phyloP scores from a whole-genome alignment of 2,329 filamentous ascomycete genomes.

The Grosmannia clavigera region DNA sequence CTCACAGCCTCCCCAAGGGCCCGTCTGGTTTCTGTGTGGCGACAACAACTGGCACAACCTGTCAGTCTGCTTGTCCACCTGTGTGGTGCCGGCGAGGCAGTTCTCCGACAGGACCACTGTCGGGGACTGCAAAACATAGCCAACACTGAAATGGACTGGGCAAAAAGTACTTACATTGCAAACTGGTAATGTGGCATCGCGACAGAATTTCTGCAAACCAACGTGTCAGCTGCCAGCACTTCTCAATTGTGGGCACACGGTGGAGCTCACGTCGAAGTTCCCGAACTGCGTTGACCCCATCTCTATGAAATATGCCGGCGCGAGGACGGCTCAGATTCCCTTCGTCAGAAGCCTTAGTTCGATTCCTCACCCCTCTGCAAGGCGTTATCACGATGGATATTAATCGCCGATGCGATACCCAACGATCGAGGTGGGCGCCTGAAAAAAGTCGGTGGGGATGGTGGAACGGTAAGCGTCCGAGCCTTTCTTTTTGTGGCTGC shows the following conservation, averaged over 20 bases:
- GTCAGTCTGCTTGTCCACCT: not conserved
- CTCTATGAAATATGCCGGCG: slow-evolving; percentile 11
- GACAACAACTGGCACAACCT: slow-evolving; percentile 46
- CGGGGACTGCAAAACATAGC: too few relatives aligned
- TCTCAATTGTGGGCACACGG: not conserved
- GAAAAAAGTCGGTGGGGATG: not conserved
- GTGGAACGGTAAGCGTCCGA: not conserved
- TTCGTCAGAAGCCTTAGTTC: not conserved
- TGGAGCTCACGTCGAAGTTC: slow-evolving; percentile 40
- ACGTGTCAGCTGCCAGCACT: not conserved
- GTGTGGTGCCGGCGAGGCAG: not conserved
- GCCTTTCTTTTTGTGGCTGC: not conserved
- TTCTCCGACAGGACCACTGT: not conserved
- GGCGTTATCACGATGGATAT: not conserved
- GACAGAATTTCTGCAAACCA: slow-evolving; percentile 61
- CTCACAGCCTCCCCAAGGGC: slow-evolving; percentile 57
- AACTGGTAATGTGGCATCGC: slow-evolving; percentile 68
- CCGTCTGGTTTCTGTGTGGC: slow-evolving; percentile 42
- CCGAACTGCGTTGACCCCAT: slow-evolving; percentile 52
- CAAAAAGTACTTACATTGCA: slow-evolving; percentile 57
- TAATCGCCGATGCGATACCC: not conserved
- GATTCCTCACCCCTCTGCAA: not conserved
- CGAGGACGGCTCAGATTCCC: not conserved
- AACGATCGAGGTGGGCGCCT: not conserved
- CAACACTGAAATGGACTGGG: too few relatives aligned